A percentile compares a stretch with the other conserved stretches of the same genome.
These are phyloP conservation scores for Cicer chorassanicum DNA, from an alignment of 306 rosid species.

Conservation along the genomic window DNA sequence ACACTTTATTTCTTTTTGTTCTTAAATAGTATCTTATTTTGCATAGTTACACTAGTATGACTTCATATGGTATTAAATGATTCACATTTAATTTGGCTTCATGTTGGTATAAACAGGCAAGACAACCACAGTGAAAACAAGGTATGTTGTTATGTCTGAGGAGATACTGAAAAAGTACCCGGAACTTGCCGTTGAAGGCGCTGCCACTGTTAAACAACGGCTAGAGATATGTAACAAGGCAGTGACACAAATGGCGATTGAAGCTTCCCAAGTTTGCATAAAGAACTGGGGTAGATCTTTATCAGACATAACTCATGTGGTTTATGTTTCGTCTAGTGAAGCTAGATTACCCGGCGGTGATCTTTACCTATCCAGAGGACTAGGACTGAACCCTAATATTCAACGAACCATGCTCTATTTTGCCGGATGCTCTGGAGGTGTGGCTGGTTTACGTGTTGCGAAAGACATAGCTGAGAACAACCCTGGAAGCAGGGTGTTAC, in stretches of 20 bases:
- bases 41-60: not conserved
- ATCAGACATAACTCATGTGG: slow-evolving; percentile 82
- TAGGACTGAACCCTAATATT: slow-evolving; percentile 66
- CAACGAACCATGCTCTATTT: slow-evolving; percentile 76
- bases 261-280: slow-evolving; percentile 81
- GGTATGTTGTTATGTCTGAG: slow-evolving; percentile 94
- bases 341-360: slow-evolving; percentile 93
- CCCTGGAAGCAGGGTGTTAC: slow-evolving; percentile 79
- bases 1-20: not conserved
- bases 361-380: slow-evolving; percentile 75
- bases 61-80: not conserved
- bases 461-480: slow-evolving; percentile 94
- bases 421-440: slow-evolving; percentile 92
- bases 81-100: slow-evolving; percentile 24
- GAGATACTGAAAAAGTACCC: slow-evolving; percentile 74
- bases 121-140: slow-evolving; percentile 89
- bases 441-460: slow-evolving; percentile 82
- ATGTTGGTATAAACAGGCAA: slow-evolving; percentile 63
- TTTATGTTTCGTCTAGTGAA: slow-evolving; percentile 93
- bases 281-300: slow-evolving; percentile 77
- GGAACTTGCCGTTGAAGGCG: slow-evolving; percentile 75
- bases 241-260: slow-evolving; percentile 88
- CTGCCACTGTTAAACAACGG: slow-evolving; percentile 73
- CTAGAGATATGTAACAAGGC: slow-evolving; percentile 87
- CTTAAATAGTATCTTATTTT: too few species aligned